Conservation (phyloP, 73 alveolate species). For the Stentor coeruleus region DNA sequence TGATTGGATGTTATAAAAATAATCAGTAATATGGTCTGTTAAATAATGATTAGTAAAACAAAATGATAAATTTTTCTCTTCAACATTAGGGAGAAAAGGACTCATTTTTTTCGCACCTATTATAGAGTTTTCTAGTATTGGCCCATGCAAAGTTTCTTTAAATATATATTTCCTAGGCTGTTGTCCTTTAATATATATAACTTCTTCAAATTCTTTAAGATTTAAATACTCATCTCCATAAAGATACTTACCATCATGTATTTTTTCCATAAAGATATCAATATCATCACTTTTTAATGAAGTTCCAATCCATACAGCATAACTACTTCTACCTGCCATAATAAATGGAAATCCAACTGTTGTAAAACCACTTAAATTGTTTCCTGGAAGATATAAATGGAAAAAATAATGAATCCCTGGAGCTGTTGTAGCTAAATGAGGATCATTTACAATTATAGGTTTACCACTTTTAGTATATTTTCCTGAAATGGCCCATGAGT, state of each 20-base stretch:
- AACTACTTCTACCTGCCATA: slow-evolving; percentile 65
- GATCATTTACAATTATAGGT: slow-evolving; percentile 90
- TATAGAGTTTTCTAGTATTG: slow-evolving; percentile 38
- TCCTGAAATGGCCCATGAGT: slow-evolving; percentile 91
- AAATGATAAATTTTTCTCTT: not conserved
- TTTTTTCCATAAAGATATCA: slow-evolving; percentile 79
- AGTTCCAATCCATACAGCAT: slow-evolving; percentile 78
- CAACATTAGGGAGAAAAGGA: not conserved
- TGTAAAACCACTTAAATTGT: slow-evolving; percentile 52
- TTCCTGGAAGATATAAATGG: slow-evolving; percentile 45
- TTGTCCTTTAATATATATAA: slow-evolving; percentile 73
- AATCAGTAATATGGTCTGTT: not conserved
- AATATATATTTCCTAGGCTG: slow-evolving; percentile 52
- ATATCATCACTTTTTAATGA: slow-evolving; percentile 72
- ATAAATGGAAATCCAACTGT: slow-evolving; percentile 85
- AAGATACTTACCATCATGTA: slow-evolving; percentile 66
- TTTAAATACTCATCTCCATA: slow-evolving; percentile 78
- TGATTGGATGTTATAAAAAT: not conserved
- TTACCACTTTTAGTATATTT: slow-evolving; percentile 87
- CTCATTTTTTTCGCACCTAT: not conserved
- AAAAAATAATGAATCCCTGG: slow-evolving; percentile 79
- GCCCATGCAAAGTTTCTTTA: slow-evolving; percentile 86
- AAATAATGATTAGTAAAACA: not conserved
- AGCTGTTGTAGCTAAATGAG: slow-evolving; percentile 78
- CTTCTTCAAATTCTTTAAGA: slow-evolving; percentile 50